Base-by-base conservation (phyloP, 225 moss, liverwort and hornwort species). In the Takakia lepidozioides region DNA sequence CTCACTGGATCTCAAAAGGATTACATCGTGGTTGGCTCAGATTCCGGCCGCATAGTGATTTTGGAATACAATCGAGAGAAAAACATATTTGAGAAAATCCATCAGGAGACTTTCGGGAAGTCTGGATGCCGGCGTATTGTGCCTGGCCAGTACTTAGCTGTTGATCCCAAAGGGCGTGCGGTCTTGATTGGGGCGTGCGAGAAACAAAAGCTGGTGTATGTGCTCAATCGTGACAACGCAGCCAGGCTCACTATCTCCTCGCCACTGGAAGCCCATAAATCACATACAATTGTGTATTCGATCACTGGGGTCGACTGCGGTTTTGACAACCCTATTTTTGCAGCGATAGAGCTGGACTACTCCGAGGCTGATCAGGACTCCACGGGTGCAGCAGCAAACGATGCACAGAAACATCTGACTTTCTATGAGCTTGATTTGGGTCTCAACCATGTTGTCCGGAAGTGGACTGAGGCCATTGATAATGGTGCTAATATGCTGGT, bases 181-280 rank as follows among this genome's bases (percentile, higher is more conserved):
- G 98, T 91, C 10, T 87, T 98, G 98, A 81, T 98, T 11, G 98
- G 87, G 46, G 98, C 98, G 46, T 76, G 85, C 51, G 98, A 98
- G 60, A 98, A 98, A 85, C 98, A 98, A 72, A 98, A 98, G 81
- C 87, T 98, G 9, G 98, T 98, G 43, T 98, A 98, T 36, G 98
- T 98, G 37, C 59, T 98, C 3, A 98, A 98, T 45, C 70, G 98
- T 10, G 98, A 98, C 60, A 98, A 98, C 67, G 87, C 98, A 19
- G 98, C 98, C 43, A 67, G 98, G 16, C 81, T 98, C 0, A 98
- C 98, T 0, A 98, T 98, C 59, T 98, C 93, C 42, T 93, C 65
- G 29, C 65, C 65, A 44, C 54, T 71, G 57, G 98, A 98, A 58
- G 95, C 95, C 40, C 95, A 98, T 39, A 98, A 98, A 55, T 87